Evolutionary conservation across 208 protist genomes (phyloP).

Genomic region (Strigomonas culicis): DNA sequence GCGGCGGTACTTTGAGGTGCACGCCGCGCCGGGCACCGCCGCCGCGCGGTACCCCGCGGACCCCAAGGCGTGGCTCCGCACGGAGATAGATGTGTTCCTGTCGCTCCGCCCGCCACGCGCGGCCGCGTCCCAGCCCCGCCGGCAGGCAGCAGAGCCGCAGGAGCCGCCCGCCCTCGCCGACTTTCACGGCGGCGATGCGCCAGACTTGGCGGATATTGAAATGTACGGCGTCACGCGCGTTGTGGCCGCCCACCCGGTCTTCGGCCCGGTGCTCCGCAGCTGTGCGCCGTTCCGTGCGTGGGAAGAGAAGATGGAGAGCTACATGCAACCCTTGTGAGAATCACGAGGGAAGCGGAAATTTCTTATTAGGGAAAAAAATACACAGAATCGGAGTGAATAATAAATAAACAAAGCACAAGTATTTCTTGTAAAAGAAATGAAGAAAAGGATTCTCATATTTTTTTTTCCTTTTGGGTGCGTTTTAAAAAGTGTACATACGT

Average conservation of each 20-base stretch:
- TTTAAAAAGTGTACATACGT: no score
- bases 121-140: no score
- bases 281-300: conserved; percentile 47
- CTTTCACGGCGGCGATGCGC: conserved; percentile 66
- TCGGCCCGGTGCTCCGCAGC: conserved; percentile 33
- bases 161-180: background rate
- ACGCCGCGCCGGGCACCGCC: background rate
- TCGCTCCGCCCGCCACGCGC: conserved; percentile 17
- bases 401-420: conserved; percentile 15
- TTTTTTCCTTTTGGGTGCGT: conserved; percentile 6
- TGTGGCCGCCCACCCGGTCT: conserved; percentile 40
- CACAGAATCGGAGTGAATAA: background rate
- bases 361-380: background rate
- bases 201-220: conserved; percentile 76
- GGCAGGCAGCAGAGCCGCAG: background rate
- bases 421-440: background rate
- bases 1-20: conserved; percentile 16
- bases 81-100: conserved; percentile 47
- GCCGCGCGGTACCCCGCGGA: conserved; percentile 13
- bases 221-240: conserved; percentile 78
- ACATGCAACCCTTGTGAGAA: no score
- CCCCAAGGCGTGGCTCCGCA: conserved; percentile 37
- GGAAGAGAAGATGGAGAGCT: conserved; percentile 57
- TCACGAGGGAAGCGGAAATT: background rate
- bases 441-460: background rate